Conservation (phyloP, 768 basidiomycete species). For the Lyophyllum decastes region DNA sequence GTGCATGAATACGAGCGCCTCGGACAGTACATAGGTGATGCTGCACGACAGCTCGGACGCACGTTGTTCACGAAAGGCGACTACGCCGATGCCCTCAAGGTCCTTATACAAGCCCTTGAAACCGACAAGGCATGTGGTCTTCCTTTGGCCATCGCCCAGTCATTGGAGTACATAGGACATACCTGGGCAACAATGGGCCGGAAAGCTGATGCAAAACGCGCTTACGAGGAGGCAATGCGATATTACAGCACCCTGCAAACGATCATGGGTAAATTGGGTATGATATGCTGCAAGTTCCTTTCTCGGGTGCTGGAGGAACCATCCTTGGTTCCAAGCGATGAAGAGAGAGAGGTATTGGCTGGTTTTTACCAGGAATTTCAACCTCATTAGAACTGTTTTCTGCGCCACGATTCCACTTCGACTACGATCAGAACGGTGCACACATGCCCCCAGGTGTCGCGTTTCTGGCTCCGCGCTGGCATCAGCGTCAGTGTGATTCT, state of each 20-base stretch:
- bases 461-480: no score
- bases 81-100: neutral
- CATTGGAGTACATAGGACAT: constrained; percentile 2
- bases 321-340: neutral
- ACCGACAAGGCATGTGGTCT: neutral
- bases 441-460: no score
- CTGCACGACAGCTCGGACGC: neutral
- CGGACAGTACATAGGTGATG: neutral
- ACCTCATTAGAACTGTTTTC: neutral
- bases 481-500: no score
- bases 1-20: neutral
- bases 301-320: neutral
- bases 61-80: neutral
- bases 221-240: neutral
- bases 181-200: neutral
- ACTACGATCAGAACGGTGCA: no score
- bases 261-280: neutral
- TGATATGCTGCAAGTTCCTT: neutral
- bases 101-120: neutral
- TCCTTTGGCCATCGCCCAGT: neutral
- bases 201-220: neutral
- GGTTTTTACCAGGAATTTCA: neutral
- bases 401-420: no score
- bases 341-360: neutral
- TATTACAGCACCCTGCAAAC: neutral